Base-by-base conservation (phyloP, 139 green algal genomes). In the Auxenochlorella pyrenoidosa region DNA sequence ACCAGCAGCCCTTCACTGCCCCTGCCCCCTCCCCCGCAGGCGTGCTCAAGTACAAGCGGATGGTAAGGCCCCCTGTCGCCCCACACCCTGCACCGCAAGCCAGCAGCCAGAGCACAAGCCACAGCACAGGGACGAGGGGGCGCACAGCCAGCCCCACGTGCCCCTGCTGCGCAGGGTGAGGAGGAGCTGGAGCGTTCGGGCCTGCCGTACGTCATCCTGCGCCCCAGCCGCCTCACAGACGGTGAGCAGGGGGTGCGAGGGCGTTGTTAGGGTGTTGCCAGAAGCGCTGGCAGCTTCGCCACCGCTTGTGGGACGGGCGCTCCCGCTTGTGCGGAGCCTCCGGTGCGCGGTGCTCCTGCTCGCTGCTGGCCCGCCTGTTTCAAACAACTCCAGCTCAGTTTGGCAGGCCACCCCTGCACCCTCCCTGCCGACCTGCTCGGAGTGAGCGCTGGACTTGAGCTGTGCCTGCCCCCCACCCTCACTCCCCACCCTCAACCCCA, bases 31-130 rank as follows among this genome's bases (percentile, higher is more conserved):
- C 32, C 28, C 40, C 5, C 65, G n/a, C 94, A 97, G 95, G 95
- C 34, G 97, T 99, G 38, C 93, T 99, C 28, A 97, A 95, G 75
- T 99, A 92, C 90, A 99, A 99, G 91, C 91, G 92, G 34, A 87
- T 94, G 75, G 47, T 54, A 10, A 54, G 47, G 10, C 8, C 47
- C 10, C 8, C 47, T 10, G 10, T 54, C 47, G 10, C 8, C 8
- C 8, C 47, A 18, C 10, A 10, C 47, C 47, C 47, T 18, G 47
- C n/a, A n/a, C n/a, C n/a, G n/a, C n/a, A n/a, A n/a, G 47, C 47
- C 47, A 54, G 47, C 47, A 54, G 47, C 47, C 47, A 54, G 47
- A 54, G 47, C 47, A 10, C 6, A 18, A 10, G 47, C 8, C 8
- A 10, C 6, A 10, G 47, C 47, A 54, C 47, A 10, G 47, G n/a